Conservation (phyloP, 257 asterid species). For the Capsicum chinense region DNA sequence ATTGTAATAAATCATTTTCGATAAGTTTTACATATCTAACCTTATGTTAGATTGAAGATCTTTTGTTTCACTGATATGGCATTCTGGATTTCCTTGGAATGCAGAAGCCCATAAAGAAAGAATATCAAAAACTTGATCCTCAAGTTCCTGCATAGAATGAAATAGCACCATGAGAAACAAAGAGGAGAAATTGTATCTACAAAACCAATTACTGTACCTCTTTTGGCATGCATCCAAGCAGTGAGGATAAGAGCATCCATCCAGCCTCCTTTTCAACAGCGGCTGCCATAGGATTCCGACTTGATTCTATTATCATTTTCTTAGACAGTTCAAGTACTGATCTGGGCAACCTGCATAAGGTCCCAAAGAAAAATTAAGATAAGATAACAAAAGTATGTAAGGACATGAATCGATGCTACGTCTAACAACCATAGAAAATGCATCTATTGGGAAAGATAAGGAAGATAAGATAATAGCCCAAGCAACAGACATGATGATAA, state of each 20-base stretch:
- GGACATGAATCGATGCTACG: not conserved
- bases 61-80: conserved; percentile 51
- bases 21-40: conserved; percentile 47
- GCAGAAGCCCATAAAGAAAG: conserved; percentile 90
- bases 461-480: not conserved
- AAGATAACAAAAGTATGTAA: not conserved
- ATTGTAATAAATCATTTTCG: not conserved
- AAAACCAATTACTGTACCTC: conserved; percentile 53
- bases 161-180: conserved; percentile 35
- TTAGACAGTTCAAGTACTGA: conserved; percentile 88
- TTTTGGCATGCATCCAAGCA: conserved; percentile 80
- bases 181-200: conserved; percentile 29
- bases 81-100: conserved; percentile 66
- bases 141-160: conserved; percentile 77
- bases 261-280: conserved; percentile 94
- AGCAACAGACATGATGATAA: not conserved
- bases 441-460: not conserved
- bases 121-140: conserved; percentile 91
- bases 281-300: conserved; percentile 77
- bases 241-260: conserved; percentile 92
- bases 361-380: conserved; percentile 26
- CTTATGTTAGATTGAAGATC: conserved; percentile 72
- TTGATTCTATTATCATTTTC: conserved; percentile 76
- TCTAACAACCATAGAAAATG: conserved; percentile 11
- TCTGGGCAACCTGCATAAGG: conserved; percentile 71